Conservation (phyloP, 148 eudicot genomes). For the Dysphania ambrosioides region DNA sequence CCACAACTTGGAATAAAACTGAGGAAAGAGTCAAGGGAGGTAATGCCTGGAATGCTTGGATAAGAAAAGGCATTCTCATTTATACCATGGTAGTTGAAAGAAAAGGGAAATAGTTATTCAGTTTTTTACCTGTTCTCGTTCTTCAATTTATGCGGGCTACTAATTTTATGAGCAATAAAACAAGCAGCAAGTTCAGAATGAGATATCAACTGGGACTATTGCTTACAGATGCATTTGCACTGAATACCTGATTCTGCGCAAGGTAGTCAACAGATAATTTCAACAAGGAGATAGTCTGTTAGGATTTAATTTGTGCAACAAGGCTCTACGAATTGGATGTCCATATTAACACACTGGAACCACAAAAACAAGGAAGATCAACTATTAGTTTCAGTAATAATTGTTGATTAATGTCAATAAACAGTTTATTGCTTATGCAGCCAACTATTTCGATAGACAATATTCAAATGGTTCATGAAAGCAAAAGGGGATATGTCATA, state of each 20-base stretch:
- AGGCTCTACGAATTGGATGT: background rate
- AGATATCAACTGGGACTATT: background rate
- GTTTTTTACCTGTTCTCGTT: background rate
- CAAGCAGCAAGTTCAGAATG: background rate
- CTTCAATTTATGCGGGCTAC: background rate
- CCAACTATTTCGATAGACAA: too few species aligned
- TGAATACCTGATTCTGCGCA: too few species aligned
- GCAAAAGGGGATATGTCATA: too few species aligned
- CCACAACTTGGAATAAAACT: background rate
- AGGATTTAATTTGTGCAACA: background rate
- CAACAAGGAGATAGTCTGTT: too few species aligned
- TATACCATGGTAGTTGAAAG: background rate
- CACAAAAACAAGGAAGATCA: too few species aligned
- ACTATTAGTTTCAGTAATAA: too few species aligned
- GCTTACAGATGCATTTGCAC: too few species aligned
- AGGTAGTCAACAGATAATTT: too few species aligned
- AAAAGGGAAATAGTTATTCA: background rate
- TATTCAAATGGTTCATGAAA: too few species aligned
- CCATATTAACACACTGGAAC: background rate
- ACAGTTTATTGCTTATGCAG: too few species aligned
- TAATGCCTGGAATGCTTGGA: background rate
- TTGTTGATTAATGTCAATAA: too few species aligned
- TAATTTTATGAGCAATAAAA: background rate
- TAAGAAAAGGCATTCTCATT: background rate
- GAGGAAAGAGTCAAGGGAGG: background rate